Evolutionary conservation across 2,329 filamentous ascomycete genomes (phyloP).

Genomic region (Neofusicoccum ribis): DNA sequence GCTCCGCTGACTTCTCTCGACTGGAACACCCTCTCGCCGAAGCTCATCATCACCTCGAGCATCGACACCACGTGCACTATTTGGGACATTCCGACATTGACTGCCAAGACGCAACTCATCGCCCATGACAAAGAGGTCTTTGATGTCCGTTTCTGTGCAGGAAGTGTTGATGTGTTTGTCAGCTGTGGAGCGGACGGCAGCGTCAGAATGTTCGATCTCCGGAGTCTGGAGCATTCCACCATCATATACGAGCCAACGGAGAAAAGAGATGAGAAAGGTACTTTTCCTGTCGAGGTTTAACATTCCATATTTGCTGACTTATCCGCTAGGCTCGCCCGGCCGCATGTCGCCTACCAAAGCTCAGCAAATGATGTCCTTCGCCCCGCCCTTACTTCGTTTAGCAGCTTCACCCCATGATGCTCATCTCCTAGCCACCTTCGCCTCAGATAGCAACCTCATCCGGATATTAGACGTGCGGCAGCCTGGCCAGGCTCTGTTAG

Average conservation of each 20-base stretch:
- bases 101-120: slow-evolving; percentile 96
- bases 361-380: slow-evolving; percentile 69
- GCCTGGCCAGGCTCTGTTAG: slow-evolving; percentile 89
- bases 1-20: slow-evolving; percentile 94
- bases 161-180: slow-evolving; percentile 97
- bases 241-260: slow-evolving; percentile 98
- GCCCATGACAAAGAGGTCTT: slow-evolving; percentile 99
- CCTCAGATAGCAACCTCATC: slow-evolving; percentile 86
- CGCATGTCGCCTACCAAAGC: slow-evolving; percentile 71
- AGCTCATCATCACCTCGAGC: slow-evolving; percentile 91
- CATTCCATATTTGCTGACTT: slow-evolving; percentile 20
- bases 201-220: slow-evolving; percentile 96
- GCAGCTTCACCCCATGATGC: slow-evolving; percentile 94
- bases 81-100: slow-evolving; percentile 97
- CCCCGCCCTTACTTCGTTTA: slow-evolving; percentile 70
- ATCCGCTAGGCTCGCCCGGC: slow-evolving; percentile 44
- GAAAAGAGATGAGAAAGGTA: slow-evolving; percentile 60
- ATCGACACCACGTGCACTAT: slow-evolving; percentile 99
- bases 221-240: slow-evolving; percentile 94
- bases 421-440: slow-evolving; percentile 95
- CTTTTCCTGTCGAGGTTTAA: slow-evolving; percentile 17
- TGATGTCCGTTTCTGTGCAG: slow-evolving; percentile 95
- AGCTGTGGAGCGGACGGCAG: slow-evolving; percentile 97
- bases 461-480: slow-evolving; percentile 95
- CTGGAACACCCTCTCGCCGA: slow-evolving; percentile 97